phyloP scores from a whole-genome alignment of 768 basidiomycete genomes.

The Polyporus arcularius region DNA sequence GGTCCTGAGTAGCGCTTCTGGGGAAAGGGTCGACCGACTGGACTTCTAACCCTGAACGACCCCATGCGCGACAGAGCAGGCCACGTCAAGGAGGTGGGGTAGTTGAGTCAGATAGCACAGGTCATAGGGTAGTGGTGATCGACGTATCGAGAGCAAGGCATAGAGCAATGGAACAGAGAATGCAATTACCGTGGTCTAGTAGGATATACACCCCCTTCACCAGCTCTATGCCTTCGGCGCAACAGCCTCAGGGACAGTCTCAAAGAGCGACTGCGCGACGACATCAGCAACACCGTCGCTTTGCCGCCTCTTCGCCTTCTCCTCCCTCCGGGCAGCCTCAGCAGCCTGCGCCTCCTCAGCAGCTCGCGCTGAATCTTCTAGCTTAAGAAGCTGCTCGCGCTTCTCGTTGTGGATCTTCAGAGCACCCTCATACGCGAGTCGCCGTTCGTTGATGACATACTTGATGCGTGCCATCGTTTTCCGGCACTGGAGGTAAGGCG shows the following conservation, averaged over 20 bases:
- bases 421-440: slow-evolving; percentile 80
- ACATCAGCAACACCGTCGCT: slow-evolving; percentile 8
- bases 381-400: slow-evolving; percentile 13
- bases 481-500: slow-evolving; percentile 56
- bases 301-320: slow-evolving; percentile 17
- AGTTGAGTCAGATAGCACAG: not conserved
- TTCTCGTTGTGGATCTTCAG: slow-evolving; percentile 28
- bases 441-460: slow-evolving; percentile 85
- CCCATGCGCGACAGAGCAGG: too few species aligned
- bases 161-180: too few species aligned
- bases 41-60: too few species aligned
- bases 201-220: not conserved
- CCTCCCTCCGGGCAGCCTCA: slow-evolving; percentile 10
- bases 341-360: slow-evolving; percentile 16
- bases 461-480: slow-evolving; percentile 99
- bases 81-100: too few species aligned
- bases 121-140: not conserved
- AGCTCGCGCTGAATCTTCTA: slow-evolving; percentile 8
- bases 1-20: too few species aligned
- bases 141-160: not conserved
- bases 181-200: slow-evolving; percentile 5
- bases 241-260: slow-evolving; percentile 11
- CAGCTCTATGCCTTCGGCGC: not conserved
- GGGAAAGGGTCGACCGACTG: too few species aligned
- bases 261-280: slow-evolving; percentile 25